A percentile compares a stretch with the other conserved stretches of the same genome.
Conservation (phyloP, 306 rosid species). For the Medicago ruthenica region DNA sequence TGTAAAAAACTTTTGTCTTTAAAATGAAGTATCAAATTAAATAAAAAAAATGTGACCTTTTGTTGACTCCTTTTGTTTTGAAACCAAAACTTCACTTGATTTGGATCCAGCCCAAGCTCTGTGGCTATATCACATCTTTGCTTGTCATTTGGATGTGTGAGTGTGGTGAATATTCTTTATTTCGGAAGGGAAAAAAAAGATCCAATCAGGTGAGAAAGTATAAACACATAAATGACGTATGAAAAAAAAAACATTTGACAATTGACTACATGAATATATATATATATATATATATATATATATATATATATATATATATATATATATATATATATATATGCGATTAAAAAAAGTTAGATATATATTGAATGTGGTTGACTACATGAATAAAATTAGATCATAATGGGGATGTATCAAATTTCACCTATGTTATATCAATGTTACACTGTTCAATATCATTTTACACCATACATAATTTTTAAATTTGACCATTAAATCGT, state of each 20-base stretch:
- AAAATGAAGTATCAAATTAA: not conserved
- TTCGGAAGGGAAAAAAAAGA: not conserved
- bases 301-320: no score
- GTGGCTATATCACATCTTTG: conserved; percentile 52
- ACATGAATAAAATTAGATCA: no score
- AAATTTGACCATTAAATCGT: no score
- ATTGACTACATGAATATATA: no score
- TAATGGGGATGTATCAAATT: no score
- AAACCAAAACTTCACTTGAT: conserved; percentile 82
- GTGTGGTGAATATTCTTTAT: conserved; percentile 54
- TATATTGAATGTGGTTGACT: no score
- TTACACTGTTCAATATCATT: no score
- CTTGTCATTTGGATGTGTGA: conserved; percentile 60
- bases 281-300: no score
- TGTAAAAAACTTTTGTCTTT: not conserved
- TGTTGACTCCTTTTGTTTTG: conserved; percentile 75
- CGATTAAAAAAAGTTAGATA: no score
- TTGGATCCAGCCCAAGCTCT: conserved; percentile 63
- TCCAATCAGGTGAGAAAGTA: not conserved
- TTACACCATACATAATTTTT: no score
- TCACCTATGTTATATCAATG: no score
- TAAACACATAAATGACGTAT: not conserved
- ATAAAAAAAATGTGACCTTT: conserved; percentile 50
- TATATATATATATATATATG: no score
- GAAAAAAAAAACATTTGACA: not conserved